A percentile compares a stretch with the other conserved stretches of the same genome.
Conservation (phyloP, 2,329 filamentous ascomycete species). For the Scytalidium lignicola region DNA sequence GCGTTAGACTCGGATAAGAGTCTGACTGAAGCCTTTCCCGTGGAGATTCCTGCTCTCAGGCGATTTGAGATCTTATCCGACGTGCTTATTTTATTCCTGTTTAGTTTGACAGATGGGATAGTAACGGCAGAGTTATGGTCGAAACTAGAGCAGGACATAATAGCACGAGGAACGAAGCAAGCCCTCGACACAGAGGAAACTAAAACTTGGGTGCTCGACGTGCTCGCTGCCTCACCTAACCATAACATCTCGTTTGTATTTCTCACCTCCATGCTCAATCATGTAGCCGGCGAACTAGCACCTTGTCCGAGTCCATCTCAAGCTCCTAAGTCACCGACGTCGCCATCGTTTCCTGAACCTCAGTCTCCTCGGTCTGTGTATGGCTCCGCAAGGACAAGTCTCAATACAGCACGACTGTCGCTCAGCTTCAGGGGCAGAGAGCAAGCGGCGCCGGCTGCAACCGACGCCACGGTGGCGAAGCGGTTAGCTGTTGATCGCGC, state of each 20-base stretch:
- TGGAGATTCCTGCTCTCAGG: constrained; percentile 57
- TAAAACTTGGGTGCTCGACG: constrained; percentile 63
- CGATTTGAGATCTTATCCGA: constrained; percentile 72
- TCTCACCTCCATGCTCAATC: constrained; percentile 68
- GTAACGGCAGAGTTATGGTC: constrained; percentile 67
- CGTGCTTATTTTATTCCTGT: constrained; percentile 68
- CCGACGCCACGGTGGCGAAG: constrained; percentile 45
- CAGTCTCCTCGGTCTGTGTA: not conserved
- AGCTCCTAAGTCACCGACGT: constrained; percentile 11
- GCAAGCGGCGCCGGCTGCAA: constrained; percentile 23
- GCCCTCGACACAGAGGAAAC: constrained; percentile 47
- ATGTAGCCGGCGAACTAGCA: constrained; percentile 50
- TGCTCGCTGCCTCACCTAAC: constrained; percentile 64
- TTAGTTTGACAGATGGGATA: constrained; percentile 72
- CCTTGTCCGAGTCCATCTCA: constrained; percentile 26
- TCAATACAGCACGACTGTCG: constrained; percentile 19
- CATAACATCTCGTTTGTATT: constrained; percentile 91
- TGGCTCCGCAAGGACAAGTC: constrained; percentile 15
- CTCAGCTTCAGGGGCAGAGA: constrained; percentile 23
- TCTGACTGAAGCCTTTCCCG: constrained; percentile 56
- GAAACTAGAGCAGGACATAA: constrained; percentile 55
- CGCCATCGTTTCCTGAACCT: not conserved
- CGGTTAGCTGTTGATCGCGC: constrained; percentile 54
- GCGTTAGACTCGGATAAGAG: constrained; percentile 68
- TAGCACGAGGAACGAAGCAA: constrained; percentile 37